Base-by-base conservation (phyloP, 2,329 filamentous ascomycete genomes). In the Acrodontium crateriforme region DNA sequence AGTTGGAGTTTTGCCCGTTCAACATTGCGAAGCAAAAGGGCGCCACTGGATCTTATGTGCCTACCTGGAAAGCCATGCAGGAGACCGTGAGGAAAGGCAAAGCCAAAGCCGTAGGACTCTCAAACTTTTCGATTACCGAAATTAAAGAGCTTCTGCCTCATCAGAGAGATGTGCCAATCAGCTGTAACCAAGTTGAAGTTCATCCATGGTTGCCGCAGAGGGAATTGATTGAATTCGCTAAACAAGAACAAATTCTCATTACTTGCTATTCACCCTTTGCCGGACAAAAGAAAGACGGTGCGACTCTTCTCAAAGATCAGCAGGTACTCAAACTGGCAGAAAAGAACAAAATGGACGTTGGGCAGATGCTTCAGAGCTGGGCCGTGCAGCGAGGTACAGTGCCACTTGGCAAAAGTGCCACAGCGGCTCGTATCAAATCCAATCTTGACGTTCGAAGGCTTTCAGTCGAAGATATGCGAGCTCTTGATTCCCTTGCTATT, bases 291-390 rank as follows among this genome's bases (percentile, higher is more conserved):
- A 31, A 21, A 12, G 37, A 35, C 14, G 42, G 42, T 9, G 34
- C 27, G n/a, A 41, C 41, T 13, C 35, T 47, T 15, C 29, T 67
- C 36, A 70, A 71, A 31, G 73, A 70, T 48, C 65, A 70, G 1
- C 64, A 75, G 18, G 57, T 75, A 27, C 64, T 72, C 53, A 59
- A 78, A 28, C 71, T 78, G 12, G 66, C 74, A 51, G 72, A 73
- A 56, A 68, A 71, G 43, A 60, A 68, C 18, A 64, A 68, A 17
- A 66, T 63, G 43, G 62, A 74, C n/a, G 62, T 65, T 2, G 66
- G 65, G 2, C 61, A 67, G 35, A 45, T 71, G 5, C 52, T 71
- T 5, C 59, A 71, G 31, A 62, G 60, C 23, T 71, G 67, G 65
- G 62, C 58, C 9, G 54, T 70, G 6, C 61, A 69, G 41, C 54